These are phyloP conservation scores for Protomyces arabidopsidicola DNA, from an alignment of 1,139 yeast species.

Conservation along the genomic window DNA sequence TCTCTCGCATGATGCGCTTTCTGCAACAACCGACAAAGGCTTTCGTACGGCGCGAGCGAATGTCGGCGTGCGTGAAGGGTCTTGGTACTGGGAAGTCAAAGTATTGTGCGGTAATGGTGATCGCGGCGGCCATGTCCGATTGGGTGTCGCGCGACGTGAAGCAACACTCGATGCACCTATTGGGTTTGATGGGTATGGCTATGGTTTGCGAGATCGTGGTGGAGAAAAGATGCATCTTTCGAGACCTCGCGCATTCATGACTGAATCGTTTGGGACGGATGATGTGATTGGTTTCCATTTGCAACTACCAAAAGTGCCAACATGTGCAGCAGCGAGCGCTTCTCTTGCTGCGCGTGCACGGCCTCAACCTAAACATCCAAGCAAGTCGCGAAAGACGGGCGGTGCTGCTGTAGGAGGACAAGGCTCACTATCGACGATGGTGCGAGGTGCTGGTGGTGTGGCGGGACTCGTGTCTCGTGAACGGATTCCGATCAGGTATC, in stretches of 20 bases:
- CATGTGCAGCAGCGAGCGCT: background rate
- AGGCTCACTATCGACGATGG: slow-evolving; percentile 9
- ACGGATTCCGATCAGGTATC: slow-evolving; percentile 81
- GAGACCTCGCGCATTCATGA: slow-evolving; percentile 55
- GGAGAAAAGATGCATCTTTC: slow-evolving; percentile 77
- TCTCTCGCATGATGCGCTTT: slow-evolving; percentile 41
- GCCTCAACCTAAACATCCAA: background rate
- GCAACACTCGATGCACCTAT: slow-evolving; percentile 92
- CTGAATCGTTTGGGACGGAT: slow-evolving; percentile 59
- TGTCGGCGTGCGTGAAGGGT: slow-evolving; percentile 72
- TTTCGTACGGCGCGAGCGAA: slow-evolving; percentile 79
- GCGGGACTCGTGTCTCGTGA: slow-evolving; percentile 53
- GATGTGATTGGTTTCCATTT: slow-evolving; percentile 79
- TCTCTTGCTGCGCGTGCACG: background rate
- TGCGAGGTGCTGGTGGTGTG: slow-evolving; percentile 33
- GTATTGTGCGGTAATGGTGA: slow-evolving; percentile 43
- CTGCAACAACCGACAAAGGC: slow-evolving; percentile 54
- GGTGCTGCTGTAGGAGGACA: background rate
- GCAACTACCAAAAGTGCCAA: slow-evolving; percentile 52
- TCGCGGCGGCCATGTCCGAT: slow-evolving; percentile 55
- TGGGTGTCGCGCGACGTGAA: slow-evolving; percentile 80
- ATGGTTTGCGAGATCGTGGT: slow-evolving; percentile 77
- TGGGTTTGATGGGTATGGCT: slow-evolving; percentile 91
- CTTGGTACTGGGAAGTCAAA: slow-evolving; percentile 70
- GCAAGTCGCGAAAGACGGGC: background rate